Base-by-base conservation (phyloP, 2,329 filamentous ascomycete species). In the Colletotrichum zoysiae region DNA sequence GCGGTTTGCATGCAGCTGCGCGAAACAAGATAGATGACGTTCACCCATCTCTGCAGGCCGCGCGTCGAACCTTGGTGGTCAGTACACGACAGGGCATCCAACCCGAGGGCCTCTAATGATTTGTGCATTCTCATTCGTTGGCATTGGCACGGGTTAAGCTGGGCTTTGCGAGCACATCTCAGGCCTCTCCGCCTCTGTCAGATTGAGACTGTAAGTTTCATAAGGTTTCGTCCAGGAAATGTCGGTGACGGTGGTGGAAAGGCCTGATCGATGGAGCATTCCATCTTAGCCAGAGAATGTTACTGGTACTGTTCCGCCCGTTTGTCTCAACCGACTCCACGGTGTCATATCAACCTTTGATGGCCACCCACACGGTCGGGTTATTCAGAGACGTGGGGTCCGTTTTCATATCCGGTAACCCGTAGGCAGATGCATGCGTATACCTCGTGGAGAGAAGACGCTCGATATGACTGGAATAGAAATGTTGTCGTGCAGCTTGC, bases 261-360 rank as follows among this genome's bases (percentile, higher is more conserved):
- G 18, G 16, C 16, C n/a, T 38, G n/a, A 18, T 65, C 26, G 23
- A 64, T 26, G 55, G 23, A 23, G 38, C 50, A 18, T 64, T 44
- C 50, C 35, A 11, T 51, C 46, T 26, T 12, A 20, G 9, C 18
- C 16, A 20, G 56, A 12, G 50, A 56, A 40, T 12, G 35, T 35
- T 55, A 48, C 61, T 50, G 18, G 44, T n/a, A 46, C 44, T 46
- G 50, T 64, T 44, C 50, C 48, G 35, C 51, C 44, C 55, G 53
- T 40, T 50, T 66, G 67, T 66, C 67, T 70, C 42, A 60, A 35
- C 67, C 67, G n/a, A 70, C 30, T 66, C 62, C 63, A 55, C 23
- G 62, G 62, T 42, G 20, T 55, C 33, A 65, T 64, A 63, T 44
- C 55, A 46, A 40, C 57, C 53, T n/a, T 30, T 35, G 46, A 53